phyloP scores from a whole-genome alignment of 2,329 filamentous ascomycete species.

The Aspergillus calidoustus region DNA sequence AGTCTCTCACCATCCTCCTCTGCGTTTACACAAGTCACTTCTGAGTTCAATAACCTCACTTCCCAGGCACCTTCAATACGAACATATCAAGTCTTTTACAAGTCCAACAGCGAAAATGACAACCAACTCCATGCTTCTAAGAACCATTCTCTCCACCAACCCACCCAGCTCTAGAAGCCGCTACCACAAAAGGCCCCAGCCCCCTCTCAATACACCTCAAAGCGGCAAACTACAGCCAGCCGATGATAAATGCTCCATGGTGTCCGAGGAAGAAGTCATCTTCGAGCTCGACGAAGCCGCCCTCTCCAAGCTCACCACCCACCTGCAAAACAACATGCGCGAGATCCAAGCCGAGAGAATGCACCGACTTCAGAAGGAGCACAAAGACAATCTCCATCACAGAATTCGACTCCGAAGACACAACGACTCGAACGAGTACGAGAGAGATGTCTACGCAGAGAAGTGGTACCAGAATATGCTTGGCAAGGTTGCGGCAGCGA shows the following conservation, averaged over 20 bases:
- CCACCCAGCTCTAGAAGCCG: not conserved
- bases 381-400: not conserved
- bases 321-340: conserved; percentile 33
- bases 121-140: not conserved
- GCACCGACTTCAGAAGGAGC: conserved; percentile 15
- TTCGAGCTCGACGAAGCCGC: conserved; percentile 33
- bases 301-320: conserved; percentile 30
- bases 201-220: not conserved
- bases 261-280: conserved; percentile 35
- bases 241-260: conserved; percentile 16
- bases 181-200: not conserved
- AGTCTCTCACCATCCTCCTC: not conserved
- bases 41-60: not conserved
- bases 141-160: not conserved
- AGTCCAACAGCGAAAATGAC: not conserved
- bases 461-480: conserved; percentile 25
- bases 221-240: not conserved
- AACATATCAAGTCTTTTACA: not conserved
- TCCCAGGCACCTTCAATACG: not conserved
- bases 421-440: not conserved
- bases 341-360: conserved; percentile 34
- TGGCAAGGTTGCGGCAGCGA: conserved; percentile 13
- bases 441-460: conserved; percentile 10
- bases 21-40: not conserved
- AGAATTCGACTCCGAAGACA: not conserved